Percentiles rank a stretch among this genome's conserved stretches.
Evolutionary conservation across 148 eudicot genomes (phyloP).

Genomic region (Oxyria digyna): DNA sequence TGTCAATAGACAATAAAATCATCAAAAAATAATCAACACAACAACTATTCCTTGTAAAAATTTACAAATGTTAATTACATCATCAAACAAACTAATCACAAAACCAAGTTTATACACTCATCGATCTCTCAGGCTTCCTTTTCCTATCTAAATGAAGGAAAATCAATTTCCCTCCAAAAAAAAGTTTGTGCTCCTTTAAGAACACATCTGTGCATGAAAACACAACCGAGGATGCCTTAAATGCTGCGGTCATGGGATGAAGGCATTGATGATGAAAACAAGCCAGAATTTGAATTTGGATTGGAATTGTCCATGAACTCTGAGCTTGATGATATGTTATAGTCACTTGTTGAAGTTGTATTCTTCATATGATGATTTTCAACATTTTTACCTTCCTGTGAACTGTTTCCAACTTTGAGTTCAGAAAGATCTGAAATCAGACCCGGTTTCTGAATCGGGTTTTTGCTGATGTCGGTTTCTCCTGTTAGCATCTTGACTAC

Average conservation of each 20-base stretch:
- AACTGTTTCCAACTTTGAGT: conserved; percentile 9
- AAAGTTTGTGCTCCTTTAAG: neutral
- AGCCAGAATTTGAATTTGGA: conserved; percentile 10
- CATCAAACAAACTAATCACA: neutral
- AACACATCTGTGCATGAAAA: neutral
- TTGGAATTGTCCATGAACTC: conserved; percentile 13
- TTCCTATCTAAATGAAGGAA: neutral
- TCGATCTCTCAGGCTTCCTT: neutral
- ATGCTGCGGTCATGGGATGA: conserved; percentile 6
- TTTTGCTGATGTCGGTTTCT: conserved; percentile 9
- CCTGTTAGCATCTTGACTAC: conserved; percentile 38
- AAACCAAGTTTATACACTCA: neutral
- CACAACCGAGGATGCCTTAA: too few relatives aligned
- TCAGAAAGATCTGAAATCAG: conserved; percentile 31
- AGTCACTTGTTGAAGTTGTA: conserved; percentile 9
- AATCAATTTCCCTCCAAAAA: neutral
- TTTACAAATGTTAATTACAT: neutral
- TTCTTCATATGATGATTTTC: neutral
- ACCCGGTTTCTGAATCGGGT: conserved; percentile 25
- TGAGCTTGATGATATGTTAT: conserved; percentile 17
- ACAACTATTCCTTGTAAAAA: too few relatives aligned
- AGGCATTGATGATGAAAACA: conserved; percentile 9
- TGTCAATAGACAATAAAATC: too few relatives aligned
- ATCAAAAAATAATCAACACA: too few relatives aligned
- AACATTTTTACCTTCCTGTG: neutral